Evolutionary conservation across 78 protist species (phyloP), one percentile per base, ranked within the genome.

Genomic region (Paulinella micropora): DNA sequence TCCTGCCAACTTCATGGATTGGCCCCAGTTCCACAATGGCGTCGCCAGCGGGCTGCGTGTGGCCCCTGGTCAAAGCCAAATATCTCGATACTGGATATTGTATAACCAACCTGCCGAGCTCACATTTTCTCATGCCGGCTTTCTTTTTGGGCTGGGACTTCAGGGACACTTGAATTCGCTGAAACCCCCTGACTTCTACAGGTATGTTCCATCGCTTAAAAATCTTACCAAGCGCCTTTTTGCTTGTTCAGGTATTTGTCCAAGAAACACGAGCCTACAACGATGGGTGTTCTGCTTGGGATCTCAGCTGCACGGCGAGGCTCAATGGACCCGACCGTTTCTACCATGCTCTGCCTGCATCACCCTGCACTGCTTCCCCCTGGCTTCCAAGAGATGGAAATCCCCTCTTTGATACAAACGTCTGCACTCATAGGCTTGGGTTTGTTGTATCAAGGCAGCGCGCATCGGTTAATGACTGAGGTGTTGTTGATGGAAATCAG

Each of bases 11-110:
- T 81, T 15, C 9, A 4, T 3, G 40, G 23, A 35, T 26, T 96
- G 98, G 98, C 93, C 98, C 4, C 92, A 92, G 29, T 96, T 96
- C 90, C 96, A 94, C 91, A 94, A 94, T 51, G 96, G 96, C 39
- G 95, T 84, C 37, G 95, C 98, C 4, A 86, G 95, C 1, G 96
- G 94, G 23, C 88, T 96, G 29, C 83, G 95, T 2, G 37, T 95
- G 35, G 39, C 37, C 38, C 39, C 88, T 23, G 38, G 34, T 3
- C 38, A 2, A n/a, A n/a, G n/a, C n/a, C n/a, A n/a, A n/a, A 64
- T 64, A 15, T 28, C 77, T 28, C 77, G 77, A 64, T 28, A 15
- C 23, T 64, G 77, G 77, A 64, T 64, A 28, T 15, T 23, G 15
- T 64, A 64, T 64, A 64, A 64, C 77, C 77, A 23, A 23, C 77